Base-by-base conservation (phyloP, 164 flowering plant species). In the Cinnamomum chago region DNA sequence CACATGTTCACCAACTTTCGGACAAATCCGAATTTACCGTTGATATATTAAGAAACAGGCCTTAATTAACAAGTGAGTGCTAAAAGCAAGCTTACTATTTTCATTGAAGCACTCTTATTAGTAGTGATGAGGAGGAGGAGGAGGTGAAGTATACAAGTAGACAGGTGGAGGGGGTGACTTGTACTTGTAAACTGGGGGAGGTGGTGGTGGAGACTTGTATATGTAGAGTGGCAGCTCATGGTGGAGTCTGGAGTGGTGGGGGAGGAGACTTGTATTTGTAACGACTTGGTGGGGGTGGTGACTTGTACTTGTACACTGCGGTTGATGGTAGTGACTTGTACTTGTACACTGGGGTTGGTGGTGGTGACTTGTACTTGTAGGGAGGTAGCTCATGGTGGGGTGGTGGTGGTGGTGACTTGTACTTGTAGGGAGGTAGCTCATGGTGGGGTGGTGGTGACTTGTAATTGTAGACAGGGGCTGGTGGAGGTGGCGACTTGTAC, bases 71-170 rank as follows among this genome's bases (percentile, higher is more conserved):
- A n/a, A n/a, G n/a, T n/a, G n/a, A n/a, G n/a, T n/a, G n/a, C n/a
- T n/a, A 7, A 40, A 40, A 40, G 47, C 9, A 40, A 40, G 11
- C 47, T 40, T 40, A 40, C 47, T 7, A n/a, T n/a, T 25, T 14
- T 24, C 67, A 12, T 9, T 10, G 14, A 0, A 18, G n/a, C 23
- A 60, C 64, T 23, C 27, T 10, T 77, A 62, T 64, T 67, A 74
- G 65, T 74, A 67, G 71, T 74, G 71, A 68, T 51, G 65, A 74
- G 76, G 76, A 67, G 76, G 76, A 67, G 76, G 76, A 68, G 76
- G 76, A 67, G 76, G 76, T 27, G 76, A 74, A 15, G 40, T 25
- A 25, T 73, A 73, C 13, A 0, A 0, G 55, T 62, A 65, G 58
- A 22, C 27, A 30, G 71, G 72, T 35, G 79, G 80, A 0, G 80